Percentiles rank a stretch among this genome's conserved stretches.
phyloP scores from a whole-genome alignment of 179 eudicot species.

The Drosera spatulata region DNA sequence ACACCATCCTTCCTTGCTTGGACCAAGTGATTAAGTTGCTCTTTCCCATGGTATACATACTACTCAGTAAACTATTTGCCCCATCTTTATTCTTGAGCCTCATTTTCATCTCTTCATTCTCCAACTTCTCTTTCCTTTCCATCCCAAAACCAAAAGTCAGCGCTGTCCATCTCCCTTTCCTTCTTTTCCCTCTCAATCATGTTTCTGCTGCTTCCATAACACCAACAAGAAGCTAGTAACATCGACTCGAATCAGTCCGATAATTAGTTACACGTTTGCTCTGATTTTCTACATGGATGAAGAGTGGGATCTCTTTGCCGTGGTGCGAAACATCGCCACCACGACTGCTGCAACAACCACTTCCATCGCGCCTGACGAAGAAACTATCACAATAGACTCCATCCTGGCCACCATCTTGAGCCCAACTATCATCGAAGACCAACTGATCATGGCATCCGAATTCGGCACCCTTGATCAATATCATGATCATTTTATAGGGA shows the following conservation, averaged over 20 bases:
- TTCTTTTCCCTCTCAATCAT: neutral
- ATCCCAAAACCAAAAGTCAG: slow-evolving; percentile 2
- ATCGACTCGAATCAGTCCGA: neutral
- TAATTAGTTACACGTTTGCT: too few species aligned
- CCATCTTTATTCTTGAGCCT: too few species aligned
- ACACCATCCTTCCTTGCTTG: too few species aligned
- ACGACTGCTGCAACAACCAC: neutral
- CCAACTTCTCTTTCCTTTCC: too few species aligned
- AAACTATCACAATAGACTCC: neutral
- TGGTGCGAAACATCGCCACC: neutral
- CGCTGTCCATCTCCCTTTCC: neutral
- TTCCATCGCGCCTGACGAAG: neutral
- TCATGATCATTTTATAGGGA: neutral
- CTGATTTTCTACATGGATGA: neutral
- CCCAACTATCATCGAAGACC: neutral
- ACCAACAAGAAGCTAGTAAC: neutral
- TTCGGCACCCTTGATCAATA: too few species aligned
- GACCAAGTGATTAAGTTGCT: too few species aligned
- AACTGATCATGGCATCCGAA: neutral
- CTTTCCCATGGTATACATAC: too few species aligned
- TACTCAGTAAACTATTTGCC: too few species aligned
- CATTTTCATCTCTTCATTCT: too few species aligned
- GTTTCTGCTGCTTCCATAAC: too few species aligned
- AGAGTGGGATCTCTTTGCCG: neutral
- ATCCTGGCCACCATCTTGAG: neutral